Evolutionary conservation across 1,284 basidiomycete species (phyloP), one percentile per base, ranked within the genome.

Genomic region (Singerocomus inundabilis): DNA sequence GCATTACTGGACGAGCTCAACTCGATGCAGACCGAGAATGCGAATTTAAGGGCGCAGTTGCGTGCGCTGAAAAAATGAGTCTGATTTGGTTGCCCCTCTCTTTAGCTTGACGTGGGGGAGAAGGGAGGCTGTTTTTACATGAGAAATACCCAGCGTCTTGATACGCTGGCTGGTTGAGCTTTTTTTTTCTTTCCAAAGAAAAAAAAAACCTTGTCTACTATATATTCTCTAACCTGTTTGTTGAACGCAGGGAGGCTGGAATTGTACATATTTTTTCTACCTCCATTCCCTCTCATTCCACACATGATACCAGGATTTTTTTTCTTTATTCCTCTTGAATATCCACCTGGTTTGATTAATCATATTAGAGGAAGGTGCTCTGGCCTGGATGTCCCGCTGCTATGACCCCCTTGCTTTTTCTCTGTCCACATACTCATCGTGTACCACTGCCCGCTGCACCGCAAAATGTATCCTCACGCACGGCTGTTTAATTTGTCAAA

Each of bases 1-100:
- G 82, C 82, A 18, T 62, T 91, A 44, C 71, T 91, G 48, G 88
- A 91, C 60, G 88, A 91, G 70, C 72, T 91, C 58, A 91, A 90
- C 64, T 74, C 77, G 44, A 77, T 85, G 70, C 88, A 91, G 68
- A 85, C 79, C 48, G 87, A 90, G 70, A 91, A 91, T 62, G 76
- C 72, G 33, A 80, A 68, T 36, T 62, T 91, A 55, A 78, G 85
- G 42, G 79, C 81, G 34, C 89, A 91, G 66, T 58, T 91, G 56
- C 77, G 84, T 49, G 80, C 72, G 35, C 64, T 74, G 53, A 85
- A 81, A 71, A 65, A 51, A 37, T 66, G 26, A 60, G 33, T 18
- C 3, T 37, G 5, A 12, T 13, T 12, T 16, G 12, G 5, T 21
- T 36, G 6, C 41, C 12, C 1, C 13, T 40, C 28, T 10, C 21